phyloP scores from a whole-genome alignment of 805 yeast species.

The Jamesozyma rosinii region DNA sequence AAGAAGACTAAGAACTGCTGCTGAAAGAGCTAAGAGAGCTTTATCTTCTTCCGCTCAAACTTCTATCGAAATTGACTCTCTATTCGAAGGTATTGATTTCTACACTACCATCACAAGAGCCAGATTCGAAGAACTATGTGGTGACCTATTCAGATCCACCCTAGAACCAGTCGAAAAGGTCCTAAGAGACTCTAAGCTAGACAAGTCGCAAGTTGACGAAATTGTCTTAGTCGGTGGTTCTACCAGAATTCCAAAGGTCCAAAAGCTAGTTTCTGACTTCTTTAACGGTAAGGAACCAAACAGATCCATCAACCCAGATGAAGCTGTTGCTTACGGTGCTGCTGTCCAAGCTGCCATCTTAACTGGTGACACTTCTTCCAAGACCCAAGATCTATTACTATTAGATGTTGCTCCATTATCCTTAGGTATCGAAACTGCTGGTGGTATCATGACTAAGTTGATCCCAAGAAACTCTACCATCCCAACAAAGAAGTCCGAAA shows the following conservation, averaged over 20 bases:
- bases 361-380: slow-evolving; percentile 91
- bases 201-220: slow-evolving; percentile 83
- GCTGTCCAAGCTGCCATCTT: slow-evolving; percentile 97
- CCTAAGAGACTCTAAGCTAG: slow-evolving; percentile 79
- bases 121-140: slow-evolving; percentile 93
- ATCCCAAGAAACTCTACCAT: slow-evolving; percentile 95
- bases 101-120: slow-evolving; percentile 95
- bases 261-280: slow-evolving; percentile 90
- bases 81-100: slow-evolving; percentile 92
- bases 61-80: slow-evolving; percentile 87
- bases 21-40: slow-evolving; percentile 97
- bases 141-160: slow-evolving; percentile 87
- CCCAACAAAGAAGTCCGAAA: slow-evolving; percentile 95
- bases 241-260: slow-evolving; percentile 95
- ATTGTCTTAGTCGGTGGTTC: slow-evolving; percentile 96
- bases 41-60: slow-evolving; percentile 94
- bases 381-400: slow-evolving; percentile 89
- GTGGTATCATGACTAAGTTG: slow-evolving; percentile 98
- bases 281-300: slow-evolving; percentile 97
- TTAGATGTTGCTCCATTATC: slow-evolving; percentile 97
- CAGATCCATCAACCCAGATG: slow-evolving; percentile 95
- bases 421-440: slow-evolving; percentile 96
- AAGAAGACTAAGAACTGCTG: slow-evolving; percentile 95
- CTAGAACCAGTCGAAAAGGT: slow-evolving; percentile 93
- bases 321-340: slow-evolving; percentile 99